phyloP scores from a whole-genome alignment of 2,329 filamentous ascomycete species.

The Conoideocrella luteorostrata region DNA sequence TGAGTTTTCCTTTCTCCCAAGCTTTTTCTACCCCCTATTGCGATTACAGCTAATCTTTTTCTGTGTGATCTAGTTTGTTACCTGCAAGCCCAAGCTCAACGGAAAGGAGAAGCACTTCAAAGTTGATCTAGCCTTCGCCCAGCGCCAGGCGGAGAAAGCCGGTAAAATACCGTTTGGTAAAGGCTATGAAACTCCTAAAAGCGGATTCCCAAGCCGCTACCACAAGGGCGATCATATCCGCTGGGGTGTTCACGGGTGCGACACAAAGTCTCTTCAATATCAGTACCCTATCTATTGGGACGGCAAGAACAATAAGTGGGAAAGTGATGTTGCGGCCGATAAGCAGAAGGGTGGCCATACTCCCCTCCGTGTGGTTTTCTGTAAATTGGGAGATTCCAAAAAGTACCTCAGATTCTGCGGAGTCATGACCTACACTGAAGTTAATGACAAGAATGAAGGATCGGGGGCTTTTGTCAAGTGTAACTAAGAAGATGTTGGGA shows the following conservation, averaged over 20 bases:
- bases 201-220: constrained; percentile 8
- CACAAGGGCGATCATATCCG: constrained; percentile 2
- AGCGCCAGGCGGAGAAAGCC: constrained; percentile 4
- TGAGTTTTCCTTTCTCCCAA: background rate
- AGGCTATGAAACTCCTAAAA: constrained; percentile 7
- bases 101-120: constrained; percentile 2
- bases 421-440: background rate
- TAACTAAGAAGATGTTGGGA: too few species aligned
- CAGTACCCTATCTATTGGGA: background rate
- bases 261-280: constrained; percentile 1
- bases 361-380: background rate
- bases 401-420: background rate
- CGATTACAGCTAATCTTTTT: background rate
- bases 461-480: background rate
- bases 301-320: background rate
- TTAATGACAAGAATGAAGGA: background rate
- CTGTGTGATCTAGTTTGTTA: too few species aligned
- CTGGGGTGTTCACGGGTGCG: constrained; percentile 3
- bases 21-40: background rate
- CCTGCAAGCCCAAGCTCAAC: constrained; percentile 5
- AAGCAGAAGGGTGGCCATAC: background rate
- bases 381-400: background rate
- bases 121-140: constrained; percentile 1
- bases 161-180: too few species aligned
- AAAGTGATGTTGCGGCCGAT: background rate